A percentile compares a stretch with the other conserved stretches of the same genome.
Evolutionary conservation across 2,329 filamentous ascomycete genomes (phyloP).

Genomic region (Trichoderma sp.): DNA sequence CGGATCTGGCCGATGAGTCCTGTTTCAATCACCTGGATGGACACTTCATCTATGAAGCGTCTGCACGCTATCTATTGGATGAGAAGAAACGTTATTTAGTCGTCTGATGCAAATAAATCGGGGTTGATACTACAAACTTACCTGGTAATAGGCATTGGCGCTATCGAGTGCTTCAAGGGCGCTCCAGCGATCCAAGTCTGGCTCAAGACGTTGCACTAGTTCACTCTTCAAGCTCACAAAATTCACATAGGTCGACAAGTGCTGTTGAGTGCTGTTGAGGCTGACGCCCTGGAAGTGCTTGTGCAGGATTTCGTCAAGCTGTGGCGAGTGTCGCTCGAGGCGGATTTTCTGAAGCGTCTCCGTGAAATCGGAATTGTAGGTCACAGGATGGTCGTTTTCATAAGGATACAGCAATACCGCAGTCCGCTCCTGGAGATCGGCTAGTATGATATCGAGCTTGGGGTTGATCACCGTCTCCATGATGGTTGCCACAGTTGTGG

Average conservation of each 20-base stretch:
- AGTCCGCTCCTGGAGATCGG: constrained; percentile 44
- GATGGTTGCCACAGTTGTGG: constrained; percentile 26
- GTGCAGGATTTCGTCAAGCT: neutral
- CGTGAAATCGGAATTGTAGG: constrained; percentile 53
- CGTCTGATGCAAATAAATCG: neutral
- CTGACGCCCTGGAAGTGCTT: neutral
- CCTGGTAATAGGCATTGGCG: constrained; percentile 47
- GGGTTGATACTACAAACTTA: constrained; percentile 20
- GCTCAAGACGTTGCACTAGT: constrained; percentile 1
- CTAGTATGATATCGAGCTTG: constrained; percentile 28
- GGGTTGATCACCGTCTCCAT: constrained; percentile 27
- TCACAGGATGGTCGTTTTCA: constrained; percentile 50
- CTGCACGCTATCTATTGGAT: constrained; percentile 28
- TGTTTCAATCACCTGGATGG: constrained; percentile 33
- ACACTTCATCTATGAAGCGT: constrained; percentile 31
- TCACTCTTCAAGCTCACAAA: neutral
- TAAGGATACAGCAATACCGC: constrained; percentile 49
- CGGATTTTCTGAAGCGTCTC: constrained; percentile 40
- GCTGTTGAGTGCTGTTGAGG: neutral
- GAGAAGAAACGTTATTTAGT: neutral
- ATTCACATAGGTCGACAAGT: neutral
- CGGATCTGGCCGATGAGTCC: constrained; percentile 29
- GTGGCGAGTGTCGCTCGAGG: constrained; percentile 5
- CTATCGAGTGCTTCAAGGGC: constrained; percentile 41
- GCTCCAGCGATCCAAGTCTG: constrained; percentile 36